Evolutionary conservation across 331 rosid species (phyloP).

Genomic region (Acacia concinna): DNA sequence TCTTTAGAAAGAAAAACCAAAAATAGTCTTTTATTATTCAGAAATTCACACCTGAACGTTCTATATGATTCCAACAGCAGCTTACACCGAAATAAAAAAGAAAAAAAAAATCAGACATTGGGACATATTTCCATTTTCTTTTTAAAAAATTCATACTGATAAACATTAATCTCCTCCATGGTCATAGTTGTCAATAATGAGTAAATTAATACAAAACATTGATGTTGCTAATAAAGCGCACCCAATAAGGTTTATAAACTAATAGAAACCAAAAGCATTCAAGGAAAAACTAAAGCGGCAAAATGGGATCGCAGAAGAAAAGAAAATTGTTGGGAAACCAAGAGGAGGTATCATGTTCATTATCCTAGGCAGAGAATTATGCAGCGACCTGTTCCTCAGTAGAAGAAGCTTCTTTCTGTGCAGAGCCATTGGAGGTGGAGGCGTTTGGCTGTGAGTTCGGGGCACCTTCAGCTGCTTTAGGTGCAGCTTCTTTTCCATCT

Average conservation of each 20-base stretch:
- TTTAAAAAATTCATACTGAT: conserved; percentile 31
- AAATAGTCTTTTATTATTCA: not conserved
- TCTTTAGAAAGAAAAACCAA: not conserved
- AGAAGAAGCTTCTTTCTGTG: conserved; percentile 56
- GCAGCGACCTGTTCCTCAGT: conserved; percentile 52
- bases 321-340: conserved; percentile 23
- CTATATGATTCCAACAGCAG: conserved; percentile 3
- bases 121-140: not conserved
- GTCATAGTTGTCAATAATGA: conserved; percentile 35
- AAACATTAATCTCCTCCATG: conserved; percentile 38
- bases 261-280: conserved; percentile 38
- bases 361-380: conserved; percentile 33
- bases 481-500: conserved; percentile 67
- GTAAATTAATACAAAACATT: conserved; percentile 37
- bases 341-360: conserved; percentile 17
- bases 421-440: conserved; percentile 54
- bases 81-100: conserved; percentile 6
- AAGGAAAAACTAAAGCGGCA: conserved; percentile 23
- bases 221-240: conserved; percentile 36
- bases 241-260: conserved; percentile 40
- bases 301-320: conserved; percentile 31
- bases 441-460: conserved; percentile 58
- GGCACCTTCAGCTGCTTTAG: conserved; percentile 53
- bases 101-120: not conserved
- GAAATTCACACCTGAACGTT: not conserved